These are phyloP conservation scores for Myxozyma neotropica DNA, from an alignment of 805 yeast genomes.

Conservation along the genomic window DNA sequence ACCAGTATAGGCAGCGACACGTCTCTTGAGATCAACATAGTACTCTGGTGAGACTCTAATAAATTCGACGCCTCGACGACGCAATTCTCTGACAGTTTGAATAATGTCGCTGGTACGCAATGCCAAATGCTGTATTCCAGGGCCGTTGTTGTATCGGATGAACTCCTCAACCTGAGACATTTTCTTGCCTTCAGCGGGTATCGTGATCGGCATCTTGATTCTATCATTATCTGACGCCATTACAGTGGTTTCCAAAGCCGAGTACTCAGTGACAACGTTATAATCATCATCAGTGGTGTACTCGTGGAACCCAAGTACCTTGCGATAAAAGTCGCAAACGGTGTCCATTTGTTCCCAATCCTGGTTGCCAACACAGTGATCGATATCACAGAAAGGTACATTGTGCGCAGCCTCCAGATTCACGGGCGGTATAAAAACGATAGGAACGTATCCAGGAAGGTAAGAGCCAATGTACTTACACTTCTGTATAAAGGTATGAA, in stretches of 20 bases:
- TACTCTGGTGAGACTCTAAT: constrained; percentile 61
- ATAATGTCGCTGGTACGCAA: constrained; percentile 64
- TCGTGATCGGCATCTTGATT: constrained; percentile 81
- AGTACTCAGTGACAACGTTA: constrained; percentile 67
- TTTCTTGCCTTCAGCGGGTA: constrained; percentile 70
- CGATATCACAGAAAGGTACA: constrained; percentile 53
- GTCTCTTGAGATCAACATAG: constrained; percentile 53
- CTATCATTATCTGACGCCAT: constrained; percentile 68
- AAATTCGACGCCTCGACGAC: constrained; percentile 68
- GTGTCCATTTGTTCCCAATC: constrained; percentile 66
- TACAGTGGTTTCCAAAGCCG: constrained; percentile 73
- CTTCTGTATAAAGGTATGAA: constrained; percentile 67
- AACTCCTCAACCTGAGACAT: constrained; percentile 84
- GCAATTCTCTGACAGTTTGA: constrained; percentile 55
- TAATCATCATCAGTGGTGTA: constrained; percentile 86
- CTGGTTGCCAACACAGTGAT: constrained; percentile 81
- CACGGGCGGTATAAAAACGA: not conserved
- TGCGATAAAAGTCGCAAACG: constrained; percentile 57
- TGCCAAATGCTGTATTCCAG: constrained; percentile 86
- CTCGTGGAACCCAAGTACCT: constrained; percentile 69
- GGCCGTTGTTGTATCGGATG: constrained; percentile 70
- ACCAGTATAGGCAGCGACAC: constrained; percentile 48
- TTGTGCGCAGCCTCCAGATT: not conserved
- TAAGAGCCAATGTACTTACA: constrained; percentile 47
- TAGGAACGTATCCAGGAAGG: constrained; percentile 53